These are phyloP conservation scores for Suillus sp. DNA, from an alignment of 768 basidiomycete species.

Conservation along the genomic window DNA sequence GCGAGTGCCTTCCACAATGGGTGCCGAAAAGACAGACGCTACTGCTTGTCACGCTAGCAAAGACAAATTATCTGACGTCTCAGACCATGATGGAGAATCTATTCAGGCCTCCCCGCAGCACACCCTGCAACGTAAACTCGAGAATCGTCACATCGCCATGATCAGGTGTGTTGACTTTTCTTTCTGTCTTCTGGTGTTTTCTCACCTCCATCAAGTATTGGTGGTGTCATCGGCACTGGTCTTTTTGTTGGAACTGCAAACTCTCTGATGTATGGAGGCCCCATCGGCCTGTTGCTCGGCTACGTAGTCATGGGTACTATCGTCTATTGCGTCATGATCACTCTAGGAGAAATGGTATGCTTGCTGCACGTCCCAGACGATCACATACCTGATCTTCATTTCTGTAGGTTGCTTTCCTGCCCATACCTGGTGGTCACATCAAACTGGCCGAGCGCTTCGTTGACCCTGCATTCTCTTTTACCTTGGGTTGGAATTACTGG, in stretches of 20 bases:
- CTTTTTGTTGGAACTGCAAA: slow-evolving; percentile 40
- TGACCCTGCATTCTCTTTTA: slow-evolving; percentile 65
- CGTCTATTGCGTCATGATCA: slow-evolving; percentile 72
- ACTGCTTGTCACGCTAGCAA: slow-evolving; percentile 4
- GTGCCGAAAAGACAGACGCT: slow-evolving; percentile 25
- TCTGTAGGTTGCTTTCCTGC: slow-evolving; percentile 63
- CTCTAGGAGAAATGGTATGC: slow-evolving; percentile 67
- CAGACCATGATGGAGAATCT: slow-evolving; percentile 27
- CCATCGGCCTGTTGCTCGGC: slow-evolving; percentile 73
- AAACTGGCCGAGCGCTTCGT: slow-evolving; percentile 82
- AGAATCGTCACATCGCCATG: slow-evolving; percentile 82
- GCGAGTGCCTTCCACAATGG: slow-evolving; percentile 12
- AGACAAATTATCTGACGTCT: slow-evolving; percentile 16
- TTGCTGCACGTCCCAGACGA: slow-evolving; percentile 55
- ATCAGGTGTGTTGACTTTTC: slow-evolving; percentile 52
- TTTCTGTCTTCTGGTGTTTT: not conserved
- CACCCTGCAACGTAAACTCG: slow-evolving; percentile 58
- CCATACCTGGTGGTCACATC: slow-evolving; percentile 37
- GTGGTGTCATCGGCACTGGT: too few relatives aligned
- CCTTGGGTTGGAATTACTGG: slow-evolving; percentile 61
- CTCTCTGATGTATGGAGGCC: slow-evolving; percentile 60
- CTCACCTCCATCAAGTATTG: slow-evolving; percentile 45
- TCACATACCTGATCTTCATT: slow-evolving; percentile 55
- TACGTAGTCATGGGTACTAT: slow-evolving; percentile 67
- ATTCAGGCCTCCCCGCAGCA: not conserved